Base-by-base conservation (phyloP, 371 early-diverging fungal genomes). In the Sporodiniella umbellata region DNA sequence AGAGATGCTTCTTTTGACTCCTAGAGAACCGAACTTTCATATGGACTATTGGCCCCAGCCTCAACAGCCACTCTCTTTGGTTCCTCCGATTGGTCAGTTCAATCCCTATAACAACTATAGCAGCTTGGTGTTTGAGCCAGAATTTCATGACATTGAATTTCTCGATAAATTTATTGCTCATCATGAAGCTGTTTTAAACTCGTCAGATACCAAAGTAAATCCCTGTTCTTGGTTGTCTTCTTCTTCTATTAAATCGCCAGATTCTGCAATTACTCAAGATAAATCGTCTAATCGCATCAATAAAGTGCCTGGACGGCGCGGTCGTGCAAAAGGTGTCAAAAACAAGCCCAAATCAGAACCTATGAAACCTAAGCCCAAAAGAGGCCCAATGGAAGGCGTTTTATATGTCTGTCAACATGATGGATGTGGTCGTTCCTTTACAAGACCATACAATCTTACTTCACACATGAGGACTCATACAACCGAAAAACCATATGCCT, bases 391-490 rank as follows among this genome's bases (percentile, higher is more conserved):
- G 1, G 56, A 56, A 44, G 56, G 59, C 26, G 61, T 40, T 33
- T 42, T 58, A 7, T 61, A 52, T 33, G 48, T 60, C 23, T 68
- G 68, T 44, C 53, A 54, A 18, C 64, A 64, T 43, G 78, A 76
- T 10, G 84, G 77, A 1, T 89, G 90, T 68, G 75, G 64, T 28
- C 80, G 79, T 62, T 75, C 75, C 15, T 89, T 89, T 55, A 78
- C 86, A 19, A 69, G 87, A 10, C 80, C 75, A 17, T 88, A 86
- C 46, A 89, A 87, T 49, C 66, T 88, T 11, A 85, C 79, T 39
- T 85, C 87, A 14, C 95, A 95, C 55, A 64, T 89, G 70, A 86
- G 94, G 22, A 90, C 90, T 23, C 95, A 95, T 63, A 90, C 90
- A 23, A 87, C 91, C 11, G 88, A 89, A 63, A 73, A 84, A 23